Conservation (phyloP, 2,329 filamentous ascomycete species). For the Chaetomium sp. region DNA sequence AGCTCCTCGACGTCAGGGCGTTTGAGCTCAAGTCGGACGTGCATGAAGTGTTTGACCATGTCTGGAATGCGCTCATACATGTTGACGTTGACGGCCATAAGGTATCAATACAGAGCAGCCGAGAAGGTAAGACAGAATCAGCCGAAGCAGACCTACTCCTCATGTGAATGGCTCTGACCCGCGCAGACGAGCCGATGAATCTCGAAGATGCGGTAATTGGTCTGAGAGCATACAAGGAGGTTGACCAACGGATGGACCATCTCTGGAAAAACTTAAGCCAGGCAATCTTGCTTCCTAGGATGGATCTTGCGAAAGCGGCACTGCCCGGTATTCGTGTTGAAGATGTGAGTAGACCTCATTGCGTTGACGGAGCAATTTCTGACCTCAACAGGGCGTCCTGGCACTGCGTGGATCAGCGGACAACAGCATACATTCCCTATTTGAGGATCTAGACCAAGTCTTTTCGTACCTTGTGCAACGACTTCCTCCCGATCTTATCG, state of each 20-base stretch:
- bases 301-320: conserved; percentile 34
- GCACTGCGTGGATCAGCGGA: conserved; percentile 38
- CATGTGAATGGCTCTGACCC: conserved; percentile 6
- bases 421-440: conserved; percentile 42
- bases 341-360: conserved; percentile 30
- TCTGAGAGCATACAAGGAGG: conserved; percentile 53
- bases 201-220: conserved; percentile 50
- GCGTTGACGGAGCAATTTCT: not conserved
- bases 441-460: conserved; percentile 46
- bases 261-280: conserved; percentile 58
- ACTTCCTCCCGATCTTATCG: conserved; percentile 49
- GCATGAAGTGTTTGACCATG: conserved; percentile 56
- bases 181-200: conserved; percentile 44
- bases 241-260: conserved; percentile 52
- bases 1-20: conserved; percentile 58
- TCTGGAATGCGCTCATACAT: conserved; percentile 65
- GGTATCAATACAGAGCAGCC: conserved; percentile 49
- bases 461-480: conserved; percentile 46
- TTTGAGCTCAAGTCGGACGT: conserved; percentile 61
- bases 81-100: conserved; percentile 50
- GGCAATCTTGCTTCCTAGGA: conserved; percentile 55
- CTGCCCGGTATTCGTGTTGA: conserved; percentile 37
- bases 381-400: conserved; percentile 36
- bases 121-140: conserved; percentile 39
- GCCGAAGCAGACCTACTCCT: conserved; percentile 5